These are phyloP conservation scores for Colletotrichum tabaci DNA, from an alignment of 2,329 filamentous ascomycete genomes.

Conservation along the genomic window DNA sequence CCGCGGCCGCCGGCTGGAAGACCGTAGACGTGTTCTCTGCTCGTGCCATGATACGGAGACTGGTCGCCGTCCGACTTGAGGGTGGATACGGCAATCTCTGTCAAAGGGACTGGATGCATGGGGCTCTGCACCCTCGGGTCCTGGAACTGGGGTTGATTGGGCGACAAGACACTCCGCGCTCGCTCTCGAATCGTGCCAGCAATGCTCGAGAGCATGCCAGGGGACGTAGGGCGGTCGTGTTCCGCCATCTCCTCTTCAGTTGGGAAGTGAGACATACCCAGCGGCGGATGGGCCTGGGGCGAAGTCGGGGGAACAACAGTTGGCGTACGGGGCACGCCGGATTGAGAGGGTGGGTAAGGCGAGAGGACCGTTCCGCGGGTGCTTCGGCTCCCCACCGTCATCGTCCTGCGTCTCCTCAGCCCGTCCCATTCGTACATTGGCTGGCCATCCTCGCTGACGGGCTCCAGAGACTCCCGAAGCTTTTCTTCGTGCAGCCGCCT, in stretches of 20 bases:
- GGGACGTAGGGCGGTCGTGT: constrained; percentile 63
- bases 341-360: constrained; percentile 23
- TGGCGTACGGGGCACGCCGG: constrained; percentile 47
- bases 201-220: constrained; percentile 68
- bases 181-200: constrained; percentile 69
- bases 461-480: constrained; percentile 76
- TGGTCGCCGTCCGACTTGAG: constrained; percentile 63
- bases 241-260: constrained; percentile 74
- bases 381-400: constrained; percentile 57
- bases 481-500: constrained; percentile 86
- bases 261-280: constrained; percentile 91
- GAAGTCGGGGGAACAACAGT: constrained; percentile 34
- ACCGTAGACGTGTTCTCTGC: constrained; percentile 62
- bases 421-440: constrained; percentile 89
- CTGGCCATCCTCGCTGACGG: constrained; percentile 83
- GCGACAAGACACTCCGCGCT: constrained; percentile 57
- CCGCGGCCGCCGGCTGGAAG: constrained; percentile 58
- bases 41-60: constrained; percentile 56
- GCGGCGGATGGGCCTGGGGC: constrained; percentile 73
- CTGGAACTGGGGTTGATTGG: constrained; percentile 58
- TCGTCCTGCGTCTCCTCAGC: constrained; percentile 79
- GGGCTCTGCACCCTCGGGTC: constrained; percentile 64
- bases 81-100: constrained; percentile 69
- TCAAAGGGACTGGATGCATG: constrained; percentile 74
- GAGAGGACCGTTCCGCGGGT: constrained; percentile 39